phyloP scores from a whole-genome alignment of 768 basidiomycete species.

The Boletus pseudopeckii region DNA sequence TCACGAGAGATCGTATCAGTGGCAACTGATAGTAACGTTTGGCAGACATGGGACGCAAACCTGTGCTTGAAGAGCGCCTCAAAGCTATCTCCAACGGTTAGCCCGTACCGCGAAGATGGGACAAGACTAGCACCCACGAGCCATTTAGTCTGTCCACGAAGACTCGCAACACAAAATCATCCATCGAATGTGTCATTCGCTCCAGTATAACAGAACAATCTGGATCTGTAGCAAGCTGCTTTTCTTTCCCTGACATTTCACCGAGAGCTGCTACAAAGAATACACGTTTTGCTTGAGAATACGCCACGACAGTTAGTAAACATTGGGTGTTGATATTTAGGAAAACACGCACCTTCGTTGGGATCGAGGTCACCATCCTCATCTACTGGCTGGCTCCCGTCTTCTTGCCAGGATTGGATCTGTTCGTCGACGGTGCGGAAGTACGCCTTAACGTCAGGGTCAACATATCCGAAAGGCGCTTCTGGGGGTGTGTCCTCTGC shows the following conservation, averaged over 20 bases:
- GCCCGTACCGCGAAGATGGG: conserved; percentile 4
- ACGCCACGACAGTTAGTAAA: background rate
- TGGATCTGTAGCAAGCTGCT: conserved; percentile 86
- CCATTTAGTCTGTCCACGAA: conserved; percentile 84
- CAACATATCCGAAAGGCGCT: conserved; percentile 87
- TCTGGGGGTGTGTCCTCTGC: conserved; percentile 49
- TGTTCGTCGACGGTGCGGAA: conserved; percentile 86
- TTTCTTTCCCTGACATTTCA: conserved; percentile 87
- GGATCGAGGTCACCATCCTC: conserved; percentile 53
- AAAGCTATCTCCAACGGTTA: conserved; percentile 42
- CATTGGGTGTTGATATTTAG: background rate
- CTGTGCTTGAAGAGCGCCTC: conserved; percentile 68
- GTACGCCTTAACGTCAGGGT: conserved; percentile 89
- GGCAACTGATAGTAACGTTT: conserved; percentile 77
- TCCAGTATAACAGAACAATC: conserved; percentile 91
- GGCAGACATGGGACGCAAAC: conserved; percentile 94
- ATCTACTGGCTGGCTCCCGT: conserved; percentile 40
- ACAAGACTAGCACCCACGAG: conserved; percentile 57
- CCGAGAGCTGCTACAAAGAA: conserved; percentile 80
- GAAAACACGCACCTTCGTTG: conserved; percentile 57
- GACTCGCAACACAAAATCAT: conserved; percentile 91
- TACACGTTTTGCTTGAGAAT: conserved; percentile 58
- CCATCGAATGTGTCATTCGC: conserved; percentile 88
- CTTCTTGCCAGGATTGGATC: conserved; percentile 78
- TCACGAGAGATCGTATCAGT: conserved; percentile 64